Evolutionary conservation across 352 stramenopile genomes (phyloP).

Genomic region (Phytophthora hibernalis): DNA sequence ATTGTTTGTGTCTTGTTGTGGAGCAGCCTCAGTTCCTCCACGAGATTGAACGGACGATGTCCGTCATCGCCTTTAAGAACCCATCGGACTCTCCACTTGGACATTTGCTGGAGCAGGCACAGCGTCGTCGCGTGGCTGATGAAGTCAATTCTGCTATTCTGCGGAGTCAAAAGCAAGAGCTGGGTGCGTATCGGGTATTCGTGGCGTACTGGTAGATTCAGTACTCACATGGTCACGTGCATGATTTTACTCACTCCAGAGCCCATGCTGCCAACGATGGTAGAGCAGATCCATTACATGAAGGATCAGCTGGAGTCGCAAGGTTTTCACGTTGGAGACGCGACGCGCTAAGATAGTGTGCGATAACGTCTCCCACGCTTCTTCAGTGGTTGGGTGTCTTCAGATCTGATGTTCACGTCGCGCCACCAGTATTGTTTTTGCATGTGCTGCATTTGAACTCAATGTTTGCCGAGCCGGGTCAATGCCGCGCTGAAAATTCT

Average conservation of each 20-base stretch:
- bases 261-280: conserved; percentile 78
- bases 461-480: conserved; percentile 2
- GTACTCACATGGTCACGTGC: conserved; percentile 10
- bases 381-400: conserved; percentile 2
- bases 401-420: background rate
- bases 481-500: conserved; percentile 15
- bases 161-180: conserved; percentile 75
- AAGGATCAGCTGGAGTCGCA: conserved; percentile 71
- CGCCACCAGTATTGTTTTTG: conserved; percentile 28
- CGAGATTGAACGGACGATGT: conserved; percentile 83
- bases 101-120: conserved; percentile 63
- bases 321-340: conserved; percentile 58
- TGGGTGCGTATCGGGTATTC: conserved; percentile 43
- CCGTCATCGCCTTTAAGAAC: conserved; percentile 79
- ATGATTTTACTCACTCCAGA: conserved; percentile 41
- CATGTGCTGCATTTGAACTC: conserved; percentile 26
- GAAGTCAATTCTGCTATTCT: conserved; percentile 83
- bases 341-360: conserved; percentile 27
- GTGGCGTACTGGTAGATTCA: background rate
- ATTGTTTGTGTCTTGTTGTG: conserved; percentile 3
- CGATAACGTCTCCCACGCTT: conserved; percentile 4
- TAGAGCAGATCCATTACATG: conserved; percentile 82
- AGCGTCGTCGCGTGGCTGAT: conserved; percentile 71
- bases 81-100: conserved; percentile 61
- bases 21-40: conserved; percentile 68